phyloP scores from a whole-genome alignment of 192 early-diverging fungal genomes.

The Entomortierella beljakovae region DNA sequence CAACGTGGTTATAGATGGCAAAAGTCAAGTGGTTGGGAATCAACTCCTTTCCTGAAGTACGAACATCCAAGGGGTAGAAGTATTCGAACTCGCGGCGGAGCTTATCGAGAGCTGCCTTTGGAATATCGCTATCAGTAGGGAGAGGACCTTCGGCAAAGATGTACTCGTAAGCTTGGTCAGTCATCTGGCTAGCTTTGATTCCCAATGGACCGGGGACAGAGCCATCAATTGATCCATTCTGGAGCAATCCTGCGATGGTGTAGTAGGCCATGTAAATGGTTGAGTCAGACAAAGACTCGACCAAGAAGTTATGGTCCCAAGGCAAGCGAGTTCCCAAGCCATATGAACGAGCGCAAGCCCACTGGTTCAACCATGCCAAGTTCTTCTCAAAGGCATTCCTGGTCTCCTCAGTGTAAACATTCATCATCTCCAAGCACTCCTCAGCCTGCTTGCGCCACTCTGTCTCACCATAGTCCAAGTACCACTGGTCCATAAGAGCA shows the following conservation, averaged over 20 bases:
- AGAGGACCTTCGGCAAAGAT: slow-evolving; percentile 79
- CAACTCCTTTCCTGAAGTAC: slow-evolving; percentile 96
- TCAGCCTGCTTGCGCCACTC: slow-evolving; percentile 83
- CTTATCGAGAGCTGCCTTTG: slow-evolving; percentile 75
- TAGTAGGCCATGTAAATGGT: slow-evolving; percentile 99
- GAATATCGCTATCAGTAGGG: slow-evolving; percentile 69
- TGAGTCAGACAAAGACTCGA: slow-evolving; percentile 97
- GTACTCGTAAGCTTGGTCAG: slow-evolving; percentile 93
- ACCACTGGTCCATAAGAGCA: slow-evolving; percentile 97
- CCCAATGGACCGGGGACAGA: slow-evolving; percentile 78
- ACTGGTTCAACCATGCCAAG: slow-evolving; percentile 94
- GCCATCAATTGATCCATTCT: slow-evolving; percentile 88
- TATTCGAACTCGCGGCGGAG: slow-evolving; percentile 94
- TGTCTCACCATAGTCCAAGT: slow-evolving; percentile 96
- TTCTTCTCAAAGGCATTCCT: slow-evolving; percentile 87
- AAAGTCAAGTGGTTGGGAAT: slow-evolving; percentile 98
- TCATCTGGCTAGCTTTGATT: slow-evolving; percentile 88
- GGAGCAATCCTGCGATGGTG: slow-evolving; percentile 93
- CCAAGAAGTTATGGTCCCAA: slow-evolving; percentile 92
- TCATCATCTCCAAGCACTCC: slow-evolving; percentile 83
- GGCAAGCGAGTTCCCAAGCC: slow-evolving; percentile 94
- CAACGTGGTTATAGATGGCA: slow-evolving; percentile 95
- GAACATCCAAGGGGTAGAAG: slow-evolving; percentile 98
- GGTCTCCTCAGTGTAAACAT: slow-evolving; percentile 84
- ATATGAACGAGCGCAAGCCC: slow-evolving; percentile 96